These are phyloP conservation scores for Crucibulum parvulum DNA, from an alignment of 1,284 basidiomycete genomes.

Conservation along the genomic window DNA sequence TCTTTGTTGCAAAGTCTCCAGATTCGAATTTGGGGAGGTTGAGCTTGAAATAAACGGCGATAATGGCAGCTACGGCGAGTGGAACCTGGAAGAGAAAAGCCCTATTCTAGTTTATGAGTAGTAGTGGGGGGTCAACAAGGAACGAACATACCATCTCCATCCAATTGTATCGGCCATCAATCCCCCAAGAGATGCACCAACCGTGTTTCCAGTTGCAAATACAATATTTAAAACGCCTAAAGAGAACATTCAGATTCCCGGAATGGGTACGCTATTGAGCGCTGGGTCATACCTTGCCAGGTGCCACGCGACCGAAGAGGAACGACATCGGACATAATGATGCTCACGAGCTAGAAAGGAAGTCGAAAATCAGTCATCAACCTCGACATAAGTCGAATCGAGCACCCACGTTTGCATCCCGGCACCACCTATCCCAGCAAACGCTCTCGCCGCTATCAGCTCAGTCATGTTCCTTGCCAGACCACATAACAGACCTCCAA, in stretches of 20 bases:
- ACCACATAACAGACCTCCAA: constrained; percentile 62
- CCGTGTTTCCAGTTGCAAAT: constrained; percentile 58
- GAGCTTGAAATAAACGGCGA: constrained; percentile 56
- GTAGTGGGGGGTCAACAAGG: background rate
- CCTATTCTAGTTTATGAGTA: constrained; percentile 33
- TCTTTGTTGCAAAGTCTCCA: constrained; percentile 50
- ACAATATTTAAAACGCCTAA: constrained; percentile 62
- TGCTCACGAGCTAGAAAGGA: constrained; percentile 55
- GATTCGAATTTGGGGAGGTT: constrained; percentile 49
- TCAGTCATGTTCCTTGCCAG: constrained; percentile 60
- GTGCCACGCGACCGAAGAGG: constrained; percentile 65
- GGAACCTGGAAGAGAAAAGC: constrained; percentile 67
- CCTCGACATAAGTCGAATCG: background rate
- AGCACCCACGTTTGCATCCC: constrained; percentile 67
- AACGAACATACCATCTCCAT: constrained; percentile 62
- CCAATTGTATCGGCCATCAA: constrained; percentile 64
- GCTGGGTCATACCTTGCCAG: constrained; percentile 56
- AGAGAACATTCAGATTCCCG: background rate
- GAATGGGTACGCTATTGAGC: background rate
- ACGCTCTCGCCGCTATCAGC: constrained; percentile 60
- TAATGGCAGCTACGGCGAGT: constrained; percentile 55
- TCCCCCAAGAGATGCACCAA: constrained; percentile 66
- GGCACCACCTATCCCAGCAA: constrained; percentile 69
- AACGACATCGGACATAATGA: constrained; percentile 68
- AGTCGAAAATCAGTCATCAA: background rate